A percentile compares a stretch with the other conserved stretches of the same genome.
Conservation (phyloP, 192 early-diverging fungal species). For the Haplosporangium gracile region DNA sequence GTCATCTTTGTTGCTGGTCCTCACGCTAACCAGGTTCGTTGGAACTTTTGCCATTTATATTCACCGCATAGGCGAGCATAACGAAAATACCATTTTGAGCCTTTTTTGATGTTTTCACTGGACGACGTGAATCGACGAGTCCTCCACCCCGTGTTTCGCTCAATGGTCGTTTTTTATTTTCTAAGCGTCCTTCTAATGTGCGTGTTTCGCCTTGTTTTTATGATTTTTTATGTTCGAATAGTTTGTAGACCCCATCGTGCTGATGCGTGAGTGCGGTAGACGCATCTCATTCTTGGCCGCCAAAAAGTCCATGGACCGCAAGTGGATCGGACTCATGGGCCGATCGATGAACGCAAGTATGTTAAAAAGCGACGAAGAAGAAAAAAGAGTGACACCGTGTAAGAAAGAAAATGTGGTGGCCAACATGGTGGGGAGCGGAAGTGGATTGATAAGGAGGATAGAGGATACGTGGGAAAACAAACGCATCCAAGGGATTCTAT, state of each 20-base stretch:
- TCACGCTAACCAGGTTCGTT: slow-evolving; percentile 78
- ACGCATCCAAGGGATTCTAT: neutral
- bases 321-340: slow-evolving; percentile 87
- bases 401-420: neutral
- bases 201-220: neutral
- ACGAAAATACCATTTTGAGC: neutral
- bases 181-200: neutral
- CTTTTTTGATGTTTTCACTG: neutral
- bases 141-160: neutral
- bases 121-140: too few species aligned
- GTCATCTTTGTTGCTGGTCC: slow-evolving; percentile 94
- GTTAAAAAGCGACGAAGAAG: slow-evolving; percentile 22
- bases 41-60: slow-evolving; percentile 11
- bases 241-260: slow-evolving; percentile 95
- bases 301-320: slow-evolving; percentile 89
- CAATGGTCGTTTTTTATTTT: neutral
- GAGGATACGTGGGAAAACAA: slow-evolving; percentile 17
- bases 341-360: slow-evolving; percentile 81
- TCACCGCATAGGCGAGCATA: neutral
- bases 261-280: slow-evolving; percentile 85
- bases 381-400: neutral
- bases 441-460: neutral
- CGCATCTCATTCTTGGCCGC: slow-evolving; percentile 85
- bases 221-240: slow-evolving; percentile 45
- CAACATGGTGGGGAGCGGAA: neutral